These are phyloP conservation scores for Atalantia buxifolia DNA, from an alignment of 345 rosid genomes.

Conservation along the genomic window DNA sequence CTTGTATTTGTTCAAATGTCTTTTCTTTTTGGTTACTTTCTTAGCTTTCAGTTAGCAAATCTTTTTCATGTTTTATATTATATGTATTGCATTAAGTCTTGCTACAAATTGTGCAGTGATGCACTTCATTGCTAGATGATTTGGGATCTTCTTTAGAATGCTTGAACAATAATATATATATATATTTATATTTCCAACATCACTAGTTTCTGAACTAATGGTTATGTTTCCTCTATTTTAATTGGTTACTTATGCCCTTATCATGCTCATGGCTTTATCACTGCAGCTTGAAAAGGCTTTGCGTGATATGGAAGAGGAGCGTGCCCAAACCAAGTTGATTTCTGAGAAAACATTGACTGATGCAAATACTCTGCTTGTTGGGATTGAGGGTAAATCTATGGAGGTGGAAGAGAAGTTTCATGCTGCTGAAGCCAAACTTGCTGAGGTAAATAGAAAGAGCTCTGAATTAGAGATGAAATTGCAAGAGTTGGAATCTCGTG, in stretches of 20 bases:
- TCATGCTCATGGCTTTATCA: neutral
- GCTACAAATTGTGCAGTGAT: neutral
- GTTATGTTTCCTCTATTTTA: neutral
- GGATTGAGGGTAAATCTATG: slow-evolving; percentile 49
- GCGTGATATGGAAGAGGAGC: slow-evolving; percentile 48
- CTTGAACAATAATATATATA: neutral
- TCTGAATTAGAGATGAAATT: slow-evolving; percentile 65
- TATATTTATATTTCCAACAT: neutral
- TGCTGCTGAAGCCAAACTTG: slow-evolving; percentile 62
- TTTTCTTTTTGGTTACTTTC: neutral
- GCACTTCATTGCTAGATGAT: neutral
- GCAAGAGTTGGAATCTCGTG: slow-evolving; percentile 68
- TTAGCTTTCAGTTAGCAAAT: neutral
- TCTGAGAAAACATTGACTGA: slow-evolving; percentile 64
- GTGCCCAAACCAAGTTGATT: slow-evolving; percentile 41
- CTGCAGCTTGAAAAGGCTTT: slow-evolving; percentile 76
- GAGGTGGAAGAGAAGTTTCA: slow-evolving; percentile 56
- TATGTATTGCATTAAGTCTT: neutral
- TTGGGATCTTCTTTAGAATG: neutral
- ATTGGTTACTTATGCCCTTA: neutral
- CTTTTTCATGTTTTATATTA: neutral
- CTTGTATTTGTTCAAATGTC: neutral
- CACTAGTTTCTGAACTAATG: neutral
- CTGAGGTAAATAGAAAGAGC: slow-evolving; percentile 54
- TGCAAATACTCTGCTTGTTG: slow-evolving; percentile 56